Evolutionary conservation across 1,139 yeast genomes (phyloP), one percentile per base, ranked within the genome.

Genomic region (Arxiozyma bovina): DNA sequence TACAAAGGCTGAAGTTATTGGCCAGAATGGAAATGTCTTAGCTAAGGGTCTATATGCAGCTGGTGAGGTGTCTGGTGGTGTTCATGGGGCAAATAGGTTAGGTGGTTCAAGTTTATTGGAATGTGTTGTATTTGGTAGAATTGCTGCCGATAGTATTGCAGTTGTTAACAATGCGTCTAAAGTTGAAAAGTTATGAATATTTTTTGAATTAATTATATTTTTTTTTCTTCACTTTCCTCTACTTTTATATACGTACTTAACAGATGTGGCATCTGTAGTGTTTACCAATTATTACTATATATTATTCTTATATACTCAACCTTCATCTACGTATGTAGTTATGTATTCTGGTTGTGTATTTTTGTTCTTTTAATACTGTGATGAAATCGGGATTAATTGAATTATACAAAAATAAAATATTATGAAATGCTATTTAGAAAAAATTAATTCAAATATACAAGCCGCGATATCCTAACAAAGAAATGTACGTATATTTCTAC

Each of bases 31-130:
- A n/a, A 63, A 65, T 5, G 61, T 63, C 18, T 75, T 81, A 2
- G 79, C 84, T 59, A 73, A 71, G 42, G 91, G 89, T 1, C 70
- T 85, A 41, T 86, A 76, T 66, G 93, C 93, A 1, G 86, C 87
- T 27, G 95, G 94, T 38, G 94, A 87, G 67, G 79, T 85, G 20
- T 86, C 89, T 18, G 94, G 94, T 27, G 94, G 93, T 51, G 84
- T 87, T 20, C 94, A 87, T 65, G 94, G 94, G 15, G 82, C 80
- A 50, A 84, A 85, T 66, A 76, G 93, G 65, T 72, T 87, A 20
- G 91, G 91, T 43, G 95, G 94, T 0, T 83, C 90, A 20, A 82
- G 89, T 15, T 72, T 87, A 41, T 73, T 86, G 56, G 91, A 87
- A 42, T 86, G 94, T 73, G 91, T 85, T n/a, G 90, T 85, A 1